These are phyloP conservation scores for Nemania abortiva DNA, from an alignment of 2,329 filamentous ascomycete genomes.

Conservation along the genomic window DNA sequence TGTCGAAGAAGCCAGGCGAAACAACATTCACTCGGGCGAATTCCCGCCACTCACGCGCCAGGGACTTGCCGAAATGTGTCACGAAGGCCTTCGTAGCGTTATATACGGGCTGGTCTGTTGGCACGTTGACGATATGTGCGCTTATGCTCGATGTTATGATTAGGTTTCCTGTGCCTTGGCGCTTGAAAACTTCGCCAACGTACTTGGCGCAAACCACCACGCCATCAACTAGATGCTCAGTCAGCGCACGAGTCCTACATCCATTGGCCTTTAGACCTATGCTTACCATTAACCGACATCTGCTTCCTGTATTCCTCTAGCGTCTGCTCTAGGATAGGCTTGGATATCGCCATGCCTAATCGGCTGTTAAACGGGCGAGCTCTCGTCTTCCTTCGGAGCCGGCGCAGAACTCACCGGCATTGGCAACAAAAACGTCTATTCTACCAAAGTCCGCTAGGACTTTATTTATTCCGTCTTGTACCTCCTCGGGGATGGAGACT, in stretches of 20 bases:
- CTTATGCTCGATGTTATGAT: constrained; percentile 56
- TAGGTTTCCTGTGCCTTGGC: constrained; percentile 40
- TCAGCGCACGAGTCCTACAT: constrained; percentile 13
- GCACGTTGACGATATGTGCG: constrained; percentile 64
- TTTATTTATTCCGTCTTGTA: constrained; percentile 34
- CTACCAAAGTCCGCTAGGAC: constrained; percentile 37
- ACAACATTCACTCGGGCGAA: constrained; percentile 69
- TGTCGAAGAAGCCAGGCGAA: constrained; percentile 66
- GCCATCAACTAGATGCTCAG: constrained; percentile 32
- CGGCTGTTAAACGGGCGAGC: constrained; percentile 5
- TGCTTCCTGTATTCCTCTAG: constrained; percentile 39
- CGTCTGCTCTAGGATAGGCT: constrained; percentile 36
- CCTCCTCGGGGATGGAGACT: constrained; percentile 36
- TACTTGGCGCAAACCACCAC: constrained; percentile 40
- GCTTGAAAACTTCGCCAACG: constrained; percentile 40
- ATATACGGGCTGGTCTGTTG: constrained; percentile 67
- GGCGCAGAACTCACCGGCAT: constrained; percentile 34
- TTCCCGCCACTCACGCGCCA: constrained; percentile 68
- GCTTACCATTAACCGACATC: constrained; percentile 39
- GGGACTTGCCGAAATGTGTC: constrained; percentile 66
- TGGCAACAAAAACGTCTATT: constrained; percentile 42
- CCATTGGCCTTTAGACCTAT: neutral
- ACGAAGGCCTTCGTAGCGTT: constrained; percentile 68
- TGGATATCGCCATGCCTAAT: constrained; percentile 38
- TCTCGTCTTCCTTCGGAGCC: neutral